A percentile compares a stretch with the other conserved stretches of the same genome.
Conservation (phyloP, 257 asterid genomes). For the Jasminum sambac region DNA sequence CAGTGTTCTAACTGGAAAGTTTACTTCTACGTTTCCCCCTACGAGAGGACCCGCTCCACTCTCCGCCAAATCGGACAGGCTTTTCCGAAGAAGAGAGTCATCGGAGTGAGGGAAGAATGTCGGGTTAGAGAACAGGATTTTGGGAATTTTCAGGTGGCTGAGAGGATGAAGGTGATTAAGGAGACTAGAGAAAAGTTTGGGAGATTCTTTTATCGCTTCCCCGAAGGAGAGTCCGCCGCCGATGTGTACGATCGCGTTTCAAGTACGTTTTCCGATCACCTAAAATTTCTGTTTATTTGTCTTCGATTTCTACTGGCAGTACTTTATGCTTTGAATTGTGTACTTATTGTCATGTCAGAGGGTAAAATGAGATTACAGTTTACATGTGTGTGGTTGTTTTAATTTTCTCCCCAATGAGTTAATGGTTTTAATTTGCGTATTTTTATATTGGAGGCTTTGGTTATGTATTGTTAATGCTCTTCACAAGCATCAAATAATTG, state of each 20-base stretch:
- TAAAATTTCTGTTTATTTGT: not conserved
- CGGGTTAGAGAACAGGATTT: slow-evolving; percentile 92
- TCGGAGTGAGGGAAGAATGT: slow-evolving; percentile 90
- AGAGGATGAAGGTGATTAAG: slow-evolving; percentile 77
- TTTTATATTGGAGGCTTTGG: not conserved
- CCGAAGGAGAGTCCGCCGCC: slow-evolving; percentile 95
- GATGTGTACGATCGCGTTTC: slow-evolving; percentile 94
- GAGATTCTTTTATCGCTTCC: slow-evolving; percentile 84
- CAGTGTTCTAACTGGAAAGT: slow-evolving; percentile 58
- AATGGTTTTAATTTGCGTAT: not conserved
- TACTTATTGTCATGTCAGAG: not conserved
- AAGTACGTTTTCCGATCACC: slow-evolving; percentile 40
- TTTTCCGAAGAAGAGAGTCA: slow-evolving; percentile 54
- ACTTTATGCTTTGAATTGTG: not conserved
- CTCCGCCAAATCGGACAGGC: slow-evolving; percentile 78
- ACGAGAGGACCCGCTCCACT: slow-evolving; percentile 75
- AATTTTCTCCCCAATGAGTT: not conserved
- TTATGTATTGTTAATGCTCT: not conserved
- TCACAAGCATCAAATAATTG: not conserved
- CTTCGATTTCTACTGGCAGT: not conserved
- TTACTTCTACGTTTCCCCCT: slow-evolving; percentile 87
- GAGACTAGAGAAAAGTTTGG: slow-evolving; percentile 86
- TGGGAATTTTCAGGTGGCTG: slow-evolving; percentile 91
- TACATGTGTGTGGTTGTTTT: not conserved
- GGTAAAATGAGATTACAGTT: not conserved